phyloP scores from a whole-genome alignment of 495 filamentous ascomycete genomes.

The Physcia stellaris region DNA sequence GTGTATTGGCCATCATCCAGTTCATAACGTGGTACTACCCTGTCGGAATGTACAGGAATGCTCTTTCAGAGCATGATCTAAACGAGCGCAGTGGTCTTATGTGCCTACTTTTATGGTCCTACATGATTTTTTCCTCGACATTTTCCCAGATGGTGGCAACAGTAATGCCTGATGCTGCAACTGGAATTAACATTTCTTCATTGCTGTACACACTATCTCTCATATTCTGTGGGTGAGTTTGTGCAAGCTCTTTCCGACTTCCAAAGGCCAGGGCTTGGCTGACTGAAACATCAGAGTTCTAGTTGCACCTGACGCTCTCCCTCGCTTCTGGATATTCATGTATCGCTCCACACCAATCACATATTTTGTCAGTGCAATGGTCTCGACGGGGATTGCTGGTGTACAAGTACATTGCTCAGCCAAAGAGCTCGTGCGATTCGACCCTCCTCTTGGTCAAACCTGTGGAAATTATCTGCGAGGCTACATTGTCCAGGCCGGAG shows the following conservation, averaged over 20 bases:
- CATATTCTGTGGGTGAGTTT: constrained; percentile 48
- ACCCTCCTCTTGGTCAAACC: constrained; percentile 34
- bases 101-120: constrained; percentile 41
- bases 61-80: constrained; percentile 39
- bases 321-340: constrained; percentile 78
- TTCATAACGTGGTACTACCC: constrained; percentile 74
- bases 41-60: constrained; percentile 60
- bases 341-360: constrained; percentile 65
- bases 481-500: constrained; percentile 34
- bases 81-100: constrained; percentile 49
- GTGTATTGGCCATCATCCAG: constrained; percentile 52
- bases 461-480: constrained; percentile 43
- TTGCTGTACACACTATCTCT: constrained; percentile 52
- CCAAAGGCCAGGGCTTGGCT: constrained; percentile 6
- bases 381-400: constrained; percentile 50
- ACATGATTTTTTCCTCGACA: constrained; percentile 36
- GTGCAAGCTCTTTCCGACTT: background rate
- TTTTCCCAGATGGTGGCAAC: constrained; percentile 51
- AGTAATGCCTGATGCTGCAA: constrained; percentile 51
- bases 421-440: constrained; percentile 45
- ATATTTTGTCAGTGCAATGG: constrained; percentile 50
- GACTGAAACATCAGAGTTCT: constrained; percentile 63
- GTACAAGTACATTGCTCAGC: constrained; percentile 40
- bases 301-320: constrained; percentile 44
- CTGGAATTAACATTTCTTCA: constrained; percentile 50